phyloP scores from a whole-genome alignment of 192 early-diverging fungal species.

The Umbelopsis isabellina region DNA sequence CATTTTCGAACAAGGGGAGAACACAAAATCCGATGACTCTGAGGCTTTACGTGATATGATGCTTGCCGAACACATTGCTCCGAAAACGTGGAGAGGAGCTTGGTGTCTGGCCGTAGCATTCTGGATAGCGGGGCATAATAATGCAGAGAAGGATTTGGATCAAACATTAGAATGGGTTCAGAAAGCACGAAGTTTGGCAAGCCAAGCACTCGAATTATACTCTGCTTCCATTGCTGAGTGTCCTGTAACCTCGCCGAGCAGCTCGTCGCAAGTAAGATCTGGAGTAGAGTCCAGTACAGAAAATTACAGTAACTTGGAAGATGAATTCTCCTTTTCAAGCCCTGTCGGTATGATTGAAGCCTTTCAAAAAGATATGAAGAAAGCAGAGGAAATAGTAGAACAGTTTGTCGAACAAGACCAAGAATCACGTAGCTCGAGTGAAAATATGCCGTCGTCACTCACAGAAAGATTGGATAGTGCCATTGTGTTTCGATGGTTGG shows the following conservation, averaged over 20 bases:
- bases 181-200: neutral
- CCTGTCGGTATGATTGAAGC: neutral
- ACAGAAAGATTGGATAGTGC: neutral
- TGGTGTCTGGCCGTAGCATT: conserved; percentile 29
- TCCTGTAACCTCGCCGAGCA: too few species aligned
- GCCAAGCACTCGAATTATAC: neutral
- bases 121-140: conserved; percentile 3
- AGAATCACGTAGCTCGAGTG: neutral
- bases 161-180: conserved; percentile 19
- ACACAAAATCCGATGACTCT: neutral
- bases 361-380: neutral
- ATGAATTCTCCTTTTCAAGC: neutral
- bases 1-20: neutral
- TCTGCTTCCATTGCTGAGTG: neutral
- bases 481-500: neutral
- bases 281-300: neutral
- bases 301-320: neutral
- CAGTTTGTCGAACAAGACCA: neutral
- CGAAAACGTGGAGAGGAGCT: conserved; percentile 17
- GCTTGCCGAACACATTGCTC: conserved; percentile 11
- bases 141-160: conserved; percentile 2
- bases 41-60: conserved; percentile 10
- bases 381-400: conserved; percentile 6
- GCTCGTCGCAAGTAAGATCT: neutral
- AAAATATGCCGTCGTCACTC: neutral